These are phyloP conservation scores for Beauveria sp. DNA, from an alignment of 2,329 filamentous ascomycete species.

Conservation along the genomic window DNA sequence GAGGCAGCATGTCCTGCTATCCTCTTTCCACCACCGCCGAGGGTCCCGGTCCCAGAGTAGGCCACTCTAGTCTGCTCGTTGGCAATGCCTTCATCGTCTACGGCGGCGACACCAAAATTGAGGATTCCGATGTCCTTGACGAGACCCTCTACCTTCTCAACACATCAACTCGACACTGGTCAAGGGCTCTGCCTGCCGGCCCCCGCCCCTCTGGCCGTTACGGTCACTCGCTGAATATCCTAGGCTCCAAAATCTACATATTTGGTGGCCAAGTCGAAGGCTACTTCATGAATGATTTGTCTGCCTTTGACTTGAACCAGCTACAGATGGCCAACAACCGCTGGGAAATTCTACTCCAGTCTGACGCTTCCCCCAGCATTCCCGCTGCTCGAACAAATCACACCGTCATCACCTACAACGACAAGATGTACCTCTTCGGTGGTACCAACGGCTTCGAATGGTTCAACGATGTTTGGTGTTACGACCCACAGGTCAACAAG, in stretches of 20 bases:
- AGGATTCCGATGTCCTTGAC: constrained; percentile 83
- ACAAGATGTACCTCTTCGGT: constrained; percentile 94
- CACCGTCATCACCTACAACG: constrained; percentile 82
- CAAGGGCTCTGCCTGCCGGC: constrained; percentile 80
- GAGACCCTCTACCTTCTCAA: constrained; percentile 95
- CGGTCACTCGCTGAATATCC: constrained; percentile 90
- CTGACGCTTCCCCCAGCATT: constrained; percentile 45
- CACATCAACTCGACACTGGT: constrained; percentile 98
- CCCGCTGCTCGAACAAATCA: constrained; percentile 93
- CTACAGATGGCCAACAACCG: constrained; percentile 83
- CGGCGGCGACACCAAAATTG: constrained; percentile 94
- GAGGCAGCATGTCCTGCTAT: constrained; percentile 80
- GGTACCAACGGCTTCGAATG: constrained; percentile 92
- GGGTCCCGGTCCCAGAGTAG: constrained; percentile 88
- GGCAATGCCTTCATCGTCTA: constrained; percentile 99
- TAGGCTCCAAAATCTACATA: constrained; percentile 94
- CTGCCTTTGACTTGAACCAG: constrained; percentile 92
- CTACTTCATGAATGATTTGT: constrained; percentile 94
- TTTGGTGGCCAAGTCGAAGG: constrained; percentile 97
- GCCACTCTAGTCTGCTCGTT: constrained; percentile 86
- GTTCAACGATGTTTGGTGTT: constrained; percentile 99
- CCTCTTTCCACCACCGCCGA: constrained; percentile 87
- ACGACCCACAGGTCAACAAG: constrained; percentile 71
- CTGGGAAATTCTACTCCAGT: constrained; percentile 85
- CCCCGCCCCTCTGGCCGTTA: constrained; percentile 84